Base-by-base conservation (phyloP, 129 eudicot genomes). In the Smallanthus sonchifolius region DNA sequence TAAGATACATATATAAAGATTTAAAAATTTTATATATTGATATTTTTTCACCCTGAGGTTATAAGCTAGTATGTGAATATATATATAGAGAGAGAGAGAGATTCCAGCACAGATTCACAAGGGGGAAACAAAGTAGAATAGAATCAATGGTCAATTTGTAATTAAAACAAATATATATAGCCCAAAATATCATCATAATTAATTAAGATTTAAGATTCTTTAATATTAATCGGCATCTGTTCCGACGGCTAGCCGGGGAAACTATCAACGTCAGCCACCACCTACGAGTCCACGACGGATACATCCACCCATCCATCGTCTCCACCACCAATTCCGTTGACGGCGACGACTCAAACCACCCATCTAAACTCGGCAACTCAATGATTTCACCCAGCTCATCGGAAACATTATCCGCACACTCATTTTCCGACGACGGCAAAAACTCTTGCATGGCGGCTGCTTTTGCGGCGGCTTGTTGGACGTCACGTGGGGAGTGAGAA, bases 321-420 rank as follows among this genome's bases (percentile, higher is more conserved):
- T 86, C 83, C 84, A 81, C 91, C 67, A 81, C 44, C 78, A 86
- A 54, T 84, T 80, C 94, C 11, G 28, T 42, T 2, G 65, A 13
- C 49, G 66, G 16, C 39, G 80, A 76, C 74, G 86, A 80, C 40
- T 83, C 86, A 35, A 37, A 72, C 10, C 78, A 54, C 48, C 79
- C 96, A 10, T 77, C 86, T 64, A 90, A 69, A 75, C 84, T 90
- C 72, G 96, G 96, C 59, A 90, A 56, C 86, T 90, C 91, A 39
- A 83, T 68, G 45, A 90, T 87, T 77, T 90, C 87, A 24, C 86
- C 86, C 77, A 90, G 68, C 74, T 90, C 92, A 67, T 80, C 86
- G 6, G 30, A 47, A 3, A n/a, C 71, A 10, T 32, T 24, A 24
- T 24, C 30, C 30, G 30, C 30, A 24, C 30, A 24, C 30, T 24